Percentiles rank a stretch among this genome's conserved stretches.
Evolutionary conservation across 164 flowering plant species (phyloP).

Genomic region (Liriodendron chinense): DNA sequence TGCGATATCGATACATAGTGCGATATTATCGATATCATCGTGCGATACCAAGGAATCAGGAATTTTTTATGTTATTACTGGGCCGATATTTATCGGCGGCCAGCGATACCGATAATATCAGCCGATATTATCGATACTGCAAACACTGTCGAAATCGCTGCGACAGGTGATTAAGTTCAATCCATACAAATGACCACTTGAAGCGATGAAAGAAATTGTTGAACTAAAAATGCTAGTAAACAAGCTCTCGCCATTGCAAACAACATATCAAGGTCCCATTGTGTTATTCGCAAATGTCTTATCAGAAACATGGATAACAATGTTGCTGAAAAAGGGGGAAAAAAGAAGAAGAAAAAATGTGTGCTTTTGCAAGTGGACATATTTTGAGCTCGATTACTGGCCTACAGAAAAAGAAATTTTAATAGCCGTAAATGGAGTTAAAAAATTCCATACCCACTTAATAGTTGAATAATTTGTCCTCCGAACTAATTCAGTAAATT

Average conservation of each 20-base stretch:
- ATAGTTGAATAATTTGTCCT: neutral
- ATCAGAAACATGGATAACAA: neutral
- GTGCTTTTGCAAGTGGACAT: neutral
- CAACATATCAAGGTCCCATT: neutral
- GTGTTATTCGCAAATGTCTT: neutral
- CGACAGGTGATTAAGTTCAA: neutral
- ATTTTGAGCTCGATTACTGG: neutral
- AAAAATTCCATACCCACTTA: conserved; percentile 3
- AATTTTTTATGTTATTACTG: no score
- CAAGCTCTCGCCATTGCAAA: neutral
- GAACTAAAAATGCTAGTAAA: neutral
- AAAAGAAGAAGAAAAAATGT: neutral
- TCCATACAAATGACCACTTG: neutral
- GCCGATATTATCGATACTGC: no score
- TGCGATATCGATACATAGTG: no score
- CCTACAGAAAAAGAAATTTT: neutral
- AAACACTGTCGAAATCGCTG: neutral
- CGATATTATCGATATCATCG: no score
- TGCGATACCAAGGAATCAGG: no score
- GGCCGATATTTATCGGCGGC: no score
- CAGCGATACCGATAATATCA: no score
- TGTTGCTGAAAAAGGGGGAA: neutral
- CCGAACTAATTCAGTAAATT: neutral
- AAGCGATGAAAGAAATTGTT: neutral
- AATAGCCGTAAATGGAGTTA: neutral